Percentiles rank a stretch among this genome's conserved stretches.
Evolutionary conservation across 1,284 basidiomycete genomes (phyloP).

Genomic region (Tylopilus orsonianus): DNA sequence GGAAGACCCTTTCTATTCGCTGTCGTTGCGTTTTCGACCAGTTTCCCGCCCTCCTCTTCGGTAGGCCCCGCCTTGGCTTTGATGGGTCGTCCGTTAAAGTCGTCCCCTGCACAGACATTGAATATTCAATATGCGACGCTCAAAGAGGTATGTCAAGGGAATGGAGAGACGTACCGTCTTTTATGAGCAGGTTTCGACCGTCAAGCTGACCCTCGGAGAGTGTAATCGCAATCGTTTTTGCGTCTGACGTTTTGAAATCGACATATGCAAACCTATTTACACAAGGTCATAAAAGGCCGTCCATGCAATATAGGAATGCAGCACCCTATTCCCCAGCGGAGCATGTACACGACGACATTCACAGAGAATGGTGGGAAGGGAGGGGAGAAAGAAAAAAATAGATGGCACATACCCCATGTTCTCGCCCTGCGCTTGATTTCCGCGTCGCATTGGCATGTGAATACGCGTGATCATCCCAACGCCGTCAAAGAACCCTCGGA

Average conservation of each 20-base stretch:
- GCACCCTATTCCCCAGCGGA: not conserved
- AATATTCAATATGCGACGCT: constrained; percentile 18
- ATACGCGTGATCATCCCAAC: constrained; percentile 73
- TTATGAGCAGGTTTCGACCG: constrained; percentile 89
- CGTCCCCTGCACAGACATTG: constrained; percentile 50
- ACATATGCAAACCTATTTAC: constrained; percentile 87
- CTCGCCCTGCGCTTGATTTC: constrained; percentile 49
- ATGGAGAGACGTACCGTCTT: constrained; percentile 67
- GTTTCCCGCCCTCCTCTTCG: constrained; percentile 25
- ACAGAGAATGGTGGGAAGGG: no score
- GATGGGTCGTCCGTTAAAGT: constrained; percentile 68
- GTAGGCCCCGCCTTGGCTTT: constrained; percentile 1
- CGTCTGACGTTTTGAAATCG: constrained; percentile 82
- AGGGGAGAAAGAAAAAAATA: not conserved
- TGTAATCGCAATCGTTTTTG: constrained; percentile 73
- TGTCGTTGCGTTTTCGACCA: constrained; percentile 28
- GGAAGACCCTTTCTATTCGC: constrained; percentile 43
- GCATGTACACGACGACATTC: not conserved
- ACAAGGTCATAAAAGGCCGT: constrained; percentile 6
- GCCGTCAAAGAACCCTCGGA: constrained; percentile 73
- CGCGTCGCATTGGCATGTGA: constrained; percentile 68
- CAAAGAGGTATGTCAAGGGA: not conserved
- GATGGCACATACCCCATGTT: constrained; percentile 57
- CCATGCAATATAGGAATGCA: not conserved
- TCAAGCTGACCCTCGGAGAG: constrained; percentile 82